These are phyloP conservation scores for Lunularia cruciata DNA, from an alignment of 225 moss, liverwort and hornwort genomes.

Conservation along the genomic window DNA sequence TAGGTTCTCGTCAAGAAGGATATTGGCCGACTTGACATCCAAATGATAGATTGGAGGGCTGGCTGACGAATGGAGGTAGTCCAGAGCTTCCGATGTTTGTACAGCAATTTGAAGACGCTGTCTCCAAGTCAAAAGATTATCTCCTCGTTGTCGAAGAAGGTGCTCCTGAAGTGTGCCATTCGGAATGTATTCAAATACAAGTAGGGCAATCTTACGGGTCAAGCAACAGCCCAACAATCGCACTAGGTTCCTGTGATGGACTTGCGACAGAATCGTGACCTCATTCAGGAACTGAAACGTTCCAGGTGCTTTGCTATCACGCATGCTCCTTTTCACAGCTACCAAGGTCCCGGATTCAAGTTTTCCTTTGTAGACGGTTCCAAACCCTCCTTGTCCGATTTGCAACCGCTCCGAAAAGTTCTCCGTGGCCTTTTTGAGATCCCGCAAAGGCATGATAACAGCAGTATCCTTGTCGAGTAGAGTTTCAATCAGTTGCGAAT, in stretches of 20 bases:
- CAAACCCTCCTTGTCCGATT: slow-evolving; percentile 19
- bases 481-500: slow-evolving; percentile 10
- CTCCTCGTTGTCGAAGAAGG: too few species aligned
- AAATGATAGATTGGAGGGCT: slow-evolving; percentile 45
- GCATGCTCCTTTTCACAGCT: slow-evolving; percentile 11
- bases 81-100: slow-evolving; percentile 39
- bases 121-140: slow-evolving; percentile 20
- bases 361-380: slow-evolving; percentile 3
- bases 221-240: too few species aligned
- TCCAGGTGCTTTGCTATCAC: not conserved
- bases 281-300: too few species aligned
- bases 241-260: too few species aligned
- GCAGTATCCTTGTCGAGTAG: slow-evolving; percentile 9
- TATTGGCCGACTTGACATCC: slow-evolving; percentile 45
- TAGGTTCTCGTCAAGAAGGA: slow-evolving; percentile 37
- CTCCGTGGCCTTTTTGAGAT: slow-evolving; percentile 28
- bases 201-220: too few species aligned
- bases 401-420: not conserved
- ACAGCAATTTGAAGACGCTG: slow-evolving; percentile 33
- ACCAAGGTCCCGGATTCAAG: not conserved
- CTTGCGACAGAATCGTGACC: too few species aligned
- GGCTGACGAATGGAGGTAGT: slow-evolving; percentile 40
- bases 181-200: too few species aligned
- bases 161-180: too few species aligned
- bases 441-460: slow-evolving; percentile 6